phyloP scores from a whole-genome alignment of 306 rosid genomes.

The Urtica urens region DNA sequence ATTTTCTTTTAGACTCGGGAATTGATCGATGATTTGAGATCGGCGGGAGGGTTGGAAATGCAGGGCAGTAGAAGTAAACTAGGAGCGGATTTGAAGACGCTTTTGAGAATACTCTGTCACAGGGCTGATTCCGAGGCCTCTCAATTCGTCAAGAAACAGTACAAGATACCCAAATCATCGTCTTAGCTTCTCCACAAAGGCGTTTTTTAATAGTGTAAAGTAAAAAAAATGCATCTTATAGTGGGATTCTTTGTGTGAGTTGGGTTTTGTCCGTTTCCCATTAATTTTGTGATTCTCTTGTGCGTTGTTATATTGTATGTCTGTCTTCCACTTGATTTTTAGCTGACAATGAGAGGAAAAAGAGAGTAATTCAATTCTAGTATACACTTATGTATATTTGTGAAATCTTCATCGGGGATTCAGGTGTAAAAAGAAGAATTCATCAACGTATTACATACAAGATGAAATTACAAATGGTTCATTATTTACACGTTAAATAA shows the following conservation, averaged over 20 bases:
- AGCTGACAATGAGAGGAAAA: too few species aligned
- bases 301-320: neutral
- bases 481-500: too few species aligned
- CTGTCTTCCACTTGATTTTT: too few species aligned
- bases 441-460: too few species aligned
- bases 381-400: too few species aligned
- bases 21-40: conserved; percentile 79
- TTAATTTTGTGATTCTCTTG: neutral
- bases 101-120: conserved; percentile 75
- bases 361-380: too few species aligned
- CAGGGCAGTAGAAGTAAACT: conserved; percentile 67
- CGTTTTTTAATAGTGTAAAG: neutral
- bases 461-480: too few species aligned
- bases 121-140: conserved; percentile 85
- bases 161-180: conserved; percentile 72
- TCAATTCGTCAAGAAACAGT: conserved; percentile 88
- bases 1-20: conserved; percentile 64
- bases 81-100: conserved; percentile 83
- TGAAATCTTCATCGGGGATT: too few species aligned
- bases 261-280: too few species aligned
- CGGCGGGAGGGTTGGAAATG: conserved; percentile 45
- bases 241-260: too few species aligned
- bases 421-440: too few species aligned
- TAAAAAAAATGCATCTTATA: neutral
- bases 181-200: conserved; percentile 42